phyloP scores from a whole-genome alignment of 176 grass and related monocot species.

The Oryza australiensis region DNA sequence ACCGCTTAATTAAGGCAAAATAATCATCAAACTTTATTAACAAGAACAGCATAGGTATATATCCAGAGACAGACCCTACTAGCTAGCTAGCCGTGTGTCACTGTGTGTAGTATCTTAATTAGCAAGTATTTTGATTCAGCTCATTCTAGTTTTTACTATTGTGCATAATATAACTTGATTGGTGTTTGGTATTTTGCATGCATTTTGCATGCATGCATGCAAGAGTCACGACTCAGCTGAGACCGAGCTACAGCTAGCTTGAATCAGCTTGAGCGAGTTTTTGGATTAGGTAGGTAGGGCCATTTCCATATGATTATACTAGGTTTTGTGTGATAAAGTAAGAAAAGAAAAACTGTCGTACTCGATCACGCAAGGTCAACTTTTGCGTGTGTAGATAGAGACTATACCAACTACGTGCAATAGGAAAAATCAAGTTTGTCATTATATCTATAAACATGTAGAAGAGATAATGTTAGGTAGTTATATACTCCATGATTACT shows the following conservation, averaged over 20 bases:
- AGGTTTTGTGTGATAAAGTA: background rate
- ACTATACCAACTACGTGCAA: background rate
- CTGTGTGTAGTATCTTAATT: background rate
- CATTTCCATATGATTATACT: background rate
- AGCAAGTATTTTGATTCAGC: background rate
- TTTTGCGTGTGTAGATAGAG: background rate
- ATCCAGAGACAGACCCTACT: too few relatives aligned
- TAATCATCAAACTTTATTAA: background rate
- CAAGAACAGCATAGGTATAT: background rate
- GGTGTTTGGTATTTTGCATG: background rate
- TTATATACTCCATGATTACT: background rate
- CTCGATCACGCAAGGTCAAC: background rate
- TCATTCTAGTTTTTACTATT: background rate
- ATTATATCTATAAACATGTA: background rate
- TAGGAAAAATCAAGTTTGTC: background rate
- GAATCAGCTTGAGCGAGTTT: background rate
- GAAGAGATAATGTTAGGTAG: background rate
- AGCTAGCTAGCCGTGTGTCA: background rate
- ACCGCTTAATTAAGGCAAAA: background rate
- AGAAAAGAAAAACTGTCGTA: background rate
- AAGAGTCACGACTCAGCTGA: slow-evolving; percentile 2
- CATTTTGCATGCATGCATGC: slow-evolving; percentile 12
- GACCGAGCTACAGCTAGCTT: background rate
- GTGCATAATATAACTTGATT: background rate
- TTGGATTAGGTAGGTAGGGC: background rate